Percentiles rank a stretch among this genome's conserved stretches.
phyloP scores from a whole-genome alignment of 179 eudicot genomes.

The Spinacia oleracea region DNA sequence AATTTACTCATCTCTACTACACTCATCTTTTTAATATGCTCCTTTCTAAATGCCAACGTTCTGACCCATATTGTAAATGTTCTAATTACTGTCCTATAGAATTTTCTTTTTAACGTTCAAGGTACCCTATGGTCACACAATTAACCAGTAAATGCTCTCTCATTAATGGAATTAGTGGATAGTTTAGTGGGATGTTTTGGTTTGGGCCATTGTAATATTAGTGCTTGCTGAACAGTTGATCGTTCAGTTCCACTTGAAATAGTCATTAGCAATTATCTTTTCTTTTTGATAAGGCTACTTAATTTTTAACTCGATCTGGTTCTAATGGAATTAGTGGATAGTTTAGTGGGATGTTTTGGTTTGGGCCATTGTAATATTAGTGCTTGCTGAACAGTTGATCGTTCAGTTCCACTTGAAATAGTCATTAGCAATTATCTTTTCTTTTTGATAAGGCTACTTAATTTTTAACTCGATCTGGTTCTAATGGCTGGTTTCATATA shows the following conservation, averaged over 20 bases:
- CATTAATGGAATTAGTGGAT: not conserved
- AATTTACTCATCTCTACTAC: too few relatives aligned
- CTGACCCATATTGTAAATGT: too few relatives aligned
- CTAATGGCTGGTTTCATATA: not conserved
- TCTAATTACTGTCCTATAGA: too few relatives aligned
- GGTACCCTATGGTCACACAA: too few relatives aligned
- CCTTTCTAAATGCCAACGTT: too few relatives aligned
- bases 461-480: not conserved
- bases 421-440: not conserved
- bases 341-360: too few relatives aligned
- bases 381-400: not conserved
- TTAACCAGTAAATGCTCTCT: too few relatives aligned
- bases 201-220: not conserved
- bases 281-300: not conserved
- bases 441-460: not conserved
- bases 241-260: not conserved
- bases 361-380: not conserved
- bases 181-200: too few relatives aligned
- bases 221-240: not conserved
- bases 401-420: not conserved
- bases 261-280: not conserved
- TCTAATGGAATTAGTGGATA: not conserved
- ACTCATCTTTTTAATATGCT: too few relatives aligned
- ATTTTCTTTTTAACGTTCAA: too few relatives aligned
- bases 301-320: too few relatives aligned